Percentiles rank a stretch among this genome's conserved stretches.
Conservation (phyloP, 371 early-diverging fungal genomes). For the Mucor piriformis region DNA sequence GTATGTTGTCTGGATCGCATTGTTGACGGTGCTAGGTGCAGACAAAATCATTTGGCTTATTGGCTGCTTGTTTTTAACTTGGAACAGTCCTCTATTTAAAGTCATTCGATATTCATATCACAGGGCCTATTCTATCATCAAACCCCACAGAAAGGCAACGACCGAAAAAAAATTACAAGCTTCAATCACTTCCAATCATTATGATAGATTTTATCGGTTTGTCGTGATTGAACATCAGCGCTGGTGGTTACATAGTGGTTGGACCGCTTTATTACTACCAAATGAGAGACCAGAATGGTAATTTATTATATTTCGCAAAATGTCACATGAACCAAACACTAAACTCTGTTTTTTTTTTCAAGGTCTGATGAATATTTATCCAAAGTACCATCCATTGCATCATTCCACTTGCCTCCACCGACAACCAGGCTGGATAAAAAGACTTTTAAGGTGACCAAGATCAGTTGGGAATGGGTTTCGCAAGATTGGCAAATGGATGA, state of each 20-base stretch:
- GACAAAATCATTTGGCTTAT: constrained; percentile 17
- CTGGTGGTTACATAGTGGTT: constrained; percentile 23
- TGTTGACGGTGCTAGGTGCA: not conserved
- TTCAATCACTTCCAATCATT: not conserved
- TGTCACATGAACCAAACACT: constrained; percentile 1
- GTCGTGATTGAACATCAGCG: constrained; percentile 28
- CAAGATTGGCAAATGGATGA: constrained; percentile 26
- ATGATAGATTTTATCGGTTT: constrained; percentile 18
- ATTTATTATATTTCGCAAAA: not conserved
- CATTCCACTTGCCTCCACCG: constrained; percentile 23
- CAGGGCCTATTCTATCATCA: constrained; percentile 3
- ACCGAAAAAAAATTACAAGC: not conserved
- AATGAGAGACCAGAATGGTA: constrained; percentile 30
- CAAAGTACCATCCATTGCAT: constrained; percentile 15
- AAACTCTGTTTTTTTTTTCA: not conserved
- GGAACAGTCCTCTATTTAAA: constrained; percentile 16
- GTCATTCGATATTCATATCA: constrained; percentile 18
- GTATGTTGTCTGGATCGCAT: not conserved
- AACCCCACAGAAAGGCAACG: not conserved
- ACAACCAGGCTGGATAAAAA: constrained; percentile 3
- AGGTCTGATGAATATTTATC: constrained; percentile 34
- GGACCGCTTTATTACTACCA: constrained; percentile 9
- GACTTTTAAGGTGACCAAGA: constrained; percentile 5
- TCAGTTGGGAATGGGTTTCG: constrained; percentile 24
- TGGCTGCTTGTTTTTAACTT: constrained; percentile 3